phyloP scores from a whole-genome alignment of 108 stramenopile species.

The Schizochytrium sp. region DNA sequence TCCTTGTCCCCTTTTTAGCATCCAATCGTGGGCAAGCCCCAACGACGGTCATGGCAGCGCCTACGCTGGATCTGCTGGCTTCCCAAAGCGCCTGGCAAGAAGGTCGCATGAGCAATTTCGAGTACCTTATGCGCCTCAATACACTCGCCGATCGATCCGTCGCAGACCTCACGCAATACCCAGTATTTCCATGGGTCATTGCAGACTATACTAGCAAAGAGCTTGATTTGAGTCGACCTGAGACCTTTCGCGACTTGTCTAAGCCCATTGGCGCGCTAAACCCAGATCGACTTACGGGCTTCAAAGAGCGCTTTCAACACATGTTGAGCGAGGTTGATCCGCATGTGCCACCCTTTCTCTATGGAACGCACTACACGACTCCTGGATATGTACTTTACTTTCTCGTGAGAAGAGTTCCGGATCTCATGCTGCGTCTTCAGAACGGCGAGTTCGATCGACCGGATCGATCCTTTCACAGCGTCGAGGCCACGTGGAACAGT shows the following conservation, averaged over 20 bases:
- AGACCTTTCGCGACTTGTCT: constrained; percentile 46
- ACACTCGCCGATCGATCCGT: constrained; percentile 79
- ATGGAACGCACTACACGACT: constrained; percentile 88
- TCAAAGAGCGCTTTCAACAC: constrained; percentile 27
- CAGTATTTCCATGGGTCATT: constrained; percentile 96
- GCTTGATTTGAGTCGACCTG: constrained; percentile 59
- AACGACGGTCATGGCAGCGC: neutral
- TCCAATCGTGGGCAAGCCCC: neutral
- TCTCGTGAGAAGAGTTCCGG: constrained; percentile 83
- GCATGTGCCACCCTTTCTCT: constrained; percentile 68
- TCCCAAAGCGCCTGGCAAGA: constrained; percentile 27
- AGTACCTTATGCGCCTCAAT: constrained; percentile 89
- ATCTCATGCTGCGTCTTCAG: constrained; percentile 95
- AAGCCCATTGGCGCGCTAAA: constrained; percentile 51
- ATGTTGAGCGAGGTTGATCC: constrained; percentile 27
- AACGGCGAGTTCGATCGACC: constrained; percentile 93
- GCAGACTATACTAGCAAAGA: constrained; percentile 61
- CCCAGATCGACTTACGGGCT: constrained; percentile 18
- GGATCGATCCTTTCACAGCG: constrained; percentile 81
- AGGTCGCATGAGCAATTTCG: constrained; percentile 67
- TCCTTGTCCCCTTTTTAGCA: neutral
- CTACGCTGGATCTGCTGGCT: neutral
- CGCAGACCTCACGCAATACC: constrained; percentile 92
- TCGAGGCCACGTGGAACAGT: constrained; percentile 65
- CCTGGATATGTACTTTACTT: constrained; percentile 97